Evolutionary conservation across 495 filamentous ascomycete species (phyloP), one percentile per base, ranked within the genome.

Genomic region (Aspergillus diversus): DNA sequence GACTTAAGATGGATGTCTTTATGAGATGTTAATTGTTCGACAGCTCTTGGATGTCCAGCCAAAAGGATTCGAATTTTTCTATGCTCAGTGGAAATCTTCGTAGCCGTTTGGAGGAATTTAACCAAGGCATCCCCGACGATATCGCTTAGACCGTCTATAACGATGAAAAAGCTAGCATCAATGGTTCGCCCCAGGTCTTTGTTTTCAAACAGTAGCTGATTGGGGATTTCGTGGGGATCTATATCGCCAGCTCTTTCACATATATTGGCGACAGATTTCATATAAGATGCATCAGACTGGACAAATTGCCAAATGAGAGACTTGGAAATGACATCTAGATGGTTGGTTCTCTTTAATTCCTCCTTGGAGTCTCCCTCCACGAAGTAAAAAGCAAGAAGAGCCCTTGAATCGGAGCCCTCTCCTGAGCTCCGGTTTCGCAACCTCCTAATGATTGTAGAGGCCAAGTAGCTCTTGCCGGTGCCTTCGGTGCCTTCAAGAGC

Each of bases 221-320:
- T 57, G 52, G 69, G 70, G 15, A 71, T 66, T 33, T 76, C 73
- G 47, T 71, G 67, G 15, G 67, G 67, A 55, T 76, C 68, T 43
- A 75, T 69, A 39, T 75, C 66, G 0, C 51, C 39, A 33, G 55
- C 59, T 17, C 64, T 57, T 46, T 76, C 72, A n/a, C 75, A 66
- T n/a, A 71, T 68, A 43, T 57, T 61, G 39, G 67, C 72, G 4
- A 75, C 71, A 7, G 71, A 71, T 59, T 76, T 78, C 48, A 71
- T 69, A 63, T 75, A 76, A 9, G 71, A 73, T 46, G 69, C 72
- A 53, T 78, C 75, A 5, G 68, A 63, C 55, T 71, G 75, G 16
- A 67, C 69, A 35, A 78, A 73, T 59, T 78, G 75, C 75, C 75
- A 78, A 31, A 76, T 67, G 11, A 76, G 57, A 6, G 73, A 67